These are phyloP conservation scores for Xylariaceae sp. DNA, from an alignment of 2,329 filamentous ascomycete species.

Conservation along the genomic window DNA sequence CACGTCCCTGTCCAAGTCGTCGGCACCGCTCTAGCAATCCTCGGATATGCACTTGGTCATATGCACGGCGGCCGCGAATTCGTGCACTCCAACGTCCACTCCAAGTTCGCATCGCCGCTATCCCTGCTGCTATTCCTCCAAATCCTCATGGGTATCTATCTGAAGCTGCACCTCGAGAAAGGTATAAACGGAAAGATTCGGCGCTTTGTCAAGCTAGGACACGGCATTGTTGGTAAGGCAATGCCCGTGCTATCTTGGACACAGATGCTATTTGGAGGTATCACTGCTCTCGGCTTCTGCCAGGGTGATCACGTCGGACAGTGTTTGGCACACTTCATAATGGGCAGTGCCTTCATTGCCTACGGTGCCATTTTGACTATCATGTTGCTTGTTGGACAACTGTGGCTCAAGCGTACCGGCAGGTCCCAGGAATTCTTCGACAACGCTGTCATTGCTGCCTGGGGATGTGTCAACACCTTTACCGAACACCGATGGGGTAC, in stretches of 20 bases:
- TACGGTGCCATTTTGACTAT: constrained; percentile 90
- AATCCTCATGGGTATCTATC: constrained; percentile 79
- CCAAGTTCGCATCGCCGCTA: constrained; percentile 75
- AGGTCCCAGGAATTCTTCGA: constrained; percentile 98
- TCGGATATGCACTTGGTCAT: constrained; percentile 91
- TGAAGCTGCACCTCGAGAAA: constrained; percentile 85
- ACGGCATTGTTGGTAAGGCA: constrained; percentile 81
- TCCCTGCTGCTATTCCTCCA: constrained; percentile 80
- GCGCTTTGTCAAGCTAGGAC: constrained; percentile 68
- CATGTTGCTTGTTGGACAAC: constrained; percentile 82
- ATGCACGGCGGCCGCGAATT: constrained; percentile 89
- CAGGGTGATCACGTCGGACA: constrained; percentile 89
- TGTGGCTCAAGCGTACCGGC: constrained; percentile 80
- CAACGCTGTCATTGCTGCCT: constrained; percentile 84
- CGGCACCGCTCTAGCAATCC: constrained; percentile 73
- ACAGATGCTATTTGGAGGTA: constrained; percentile 95
- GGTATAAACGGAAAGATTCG: constrained; percentile 81
- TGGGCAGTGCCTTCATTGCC: constrained; percentile 94
- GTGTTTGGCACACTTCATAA: constrained; percentile 96
- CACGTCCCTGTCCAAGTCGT: constrained; percentile 86
- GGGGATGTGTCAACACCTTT: constrained; percentile 98
- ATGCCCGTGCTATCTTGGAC: constrained; percentile 88
- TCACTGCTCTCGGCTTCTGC: constrained; percentile 90
- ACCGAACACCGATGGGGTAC: constrained; percentile 95
- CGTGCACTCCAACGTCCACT: constrained; percentile 72